Percentiles rank a stretch among this genome's conserved stretches.
phyloP scores from a whole-genome alignment of 495 filamentous ascomycete species.

The Tirmania nivea region DNA sequence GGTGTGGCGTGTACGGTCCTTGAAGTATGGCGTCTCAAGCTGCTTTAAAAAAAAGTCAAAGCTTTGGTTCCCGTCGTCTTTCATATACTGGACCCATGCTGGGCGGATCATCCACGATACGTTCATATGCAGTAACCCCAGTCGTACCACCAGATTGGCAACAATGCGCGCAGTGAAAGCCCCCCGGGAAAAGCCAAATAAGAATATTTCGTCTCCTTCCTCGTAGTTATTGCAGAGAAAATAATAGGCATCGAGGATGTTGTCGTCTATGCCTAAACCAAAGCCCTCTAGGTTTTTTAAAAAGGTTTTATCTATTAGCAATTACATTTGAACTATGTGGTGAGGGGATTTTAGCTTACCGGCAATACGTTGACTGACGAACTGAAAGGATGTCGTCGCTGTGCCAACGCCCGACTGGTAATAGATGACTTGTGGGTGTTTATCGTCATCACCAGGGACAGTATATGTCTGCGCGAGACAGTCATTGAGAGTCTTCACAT shows the following conservation, averaged over 20 bases:
- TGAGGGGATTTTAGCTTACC: conserved; percentile 17
- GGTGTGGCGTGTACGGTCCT: conserved; percentile 6
- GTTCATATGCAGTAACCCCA: conserved; percentile 21
- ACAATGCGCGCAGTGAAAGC: conserved; percentile 47
- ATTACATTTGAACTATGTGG: conserved; percentile 2
- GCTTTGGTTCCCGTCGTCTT: neutral
- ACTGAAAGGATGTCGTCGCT: conserved; percentile 11
- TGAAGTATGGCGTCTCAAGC: neutral
- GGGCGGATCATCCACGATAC: conserved; percentile 3
- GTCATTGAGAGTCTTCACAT: conserved; percentile 24
- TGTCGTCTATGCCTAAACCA: conserved; percentile 19
- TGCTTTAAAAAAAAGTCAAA: neutral
- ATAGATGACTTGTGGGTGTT: conserved; percentile 24
- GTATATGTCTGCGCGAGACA: conserved; percentile 7
- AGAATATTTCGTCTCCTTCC: conserved; percentile 45
- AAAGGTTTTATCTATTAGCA: neutral
- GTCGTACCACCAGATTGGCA: conserved; percentile 30
- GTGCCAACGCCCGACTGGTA: conserved; percentile 33
- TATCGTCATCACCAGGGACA: conserved; percentile 9
- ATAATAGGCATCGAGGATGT: conserved; percentile 43
- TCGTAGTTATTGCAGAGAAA: conserved; percentile 46
- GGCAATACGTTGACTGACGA: conserved; percentile 25
- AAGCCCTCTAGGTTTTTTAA: neutral
- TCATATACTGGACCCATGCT: conserved; percentile 9
- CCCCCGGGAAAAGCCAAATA: conserved; percentile 50